Percentiles rank a stretch among this genome's conserved stretches.
Conservation (phyloP, 345 rosid species). For the Turritis glabra region DNA sequence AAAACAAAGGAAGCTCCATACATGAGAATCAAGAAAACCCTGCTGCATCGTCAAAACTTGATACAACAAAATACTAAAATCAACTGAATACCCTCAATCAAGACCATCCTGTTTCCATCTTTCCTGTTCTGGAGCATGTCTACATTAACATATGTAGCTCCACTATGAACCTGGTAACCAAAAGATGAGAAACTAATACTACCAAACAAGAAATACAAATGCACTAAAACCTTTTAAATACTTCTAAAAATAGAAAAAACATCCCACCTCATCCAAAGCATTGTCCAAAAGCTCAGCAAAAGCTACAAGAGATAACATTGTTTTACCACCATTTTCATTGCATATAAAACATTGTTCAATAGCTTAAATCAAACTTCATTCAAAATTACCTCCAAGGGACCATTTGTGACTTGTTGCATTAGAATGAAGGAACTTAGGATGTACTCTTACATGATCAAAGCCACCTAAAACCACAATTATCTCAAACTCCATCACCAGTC, state of each 20-base stretch:
- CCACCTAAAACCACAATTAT: conserved; percentile 52
- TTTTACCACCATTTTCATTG: background rate
- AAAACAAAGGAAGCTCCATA: background rate
- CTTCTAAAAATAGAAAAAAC: background rate
- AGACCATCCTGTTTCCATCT: conserved; percentile 66
- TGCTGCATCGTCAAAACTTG: background rate
- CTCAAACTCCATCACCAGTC: background rate
- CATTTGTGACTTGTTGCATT: conserved; percentile 98
- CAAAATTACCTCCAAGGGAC: conserved; percentile 85
- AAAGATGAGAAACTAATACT: background rate
- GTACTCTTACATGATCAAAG: conserved; percentile 91
- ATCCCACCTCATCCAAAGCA: conserved; percentile 77
- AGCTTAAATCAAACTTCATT: background rate
- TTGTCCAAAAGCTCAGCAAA: conserved; percentile 94
- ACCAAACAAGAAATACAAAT: background rate
- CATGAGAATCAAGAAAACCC: background rate
- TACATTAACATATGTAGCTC: conserved; percentile 75
- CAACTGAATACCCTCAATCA: conserved; percentile 67
- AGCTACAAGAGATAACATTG: conserved; percentile 49
- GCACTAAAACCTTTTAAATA: background rate
- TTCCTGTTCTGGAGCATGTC: conserved; percentile 67
- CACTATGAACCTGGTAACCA: conserved; percentile 55
- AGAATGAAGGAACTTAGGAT: conserved; percentile 92
- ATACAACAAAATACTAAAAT: background rate
- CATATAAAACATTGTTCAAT: background rate